phyloP scores from a whole-genome alignment of 179 eudicot genomes.

The Drosera spatulata region DNA sequence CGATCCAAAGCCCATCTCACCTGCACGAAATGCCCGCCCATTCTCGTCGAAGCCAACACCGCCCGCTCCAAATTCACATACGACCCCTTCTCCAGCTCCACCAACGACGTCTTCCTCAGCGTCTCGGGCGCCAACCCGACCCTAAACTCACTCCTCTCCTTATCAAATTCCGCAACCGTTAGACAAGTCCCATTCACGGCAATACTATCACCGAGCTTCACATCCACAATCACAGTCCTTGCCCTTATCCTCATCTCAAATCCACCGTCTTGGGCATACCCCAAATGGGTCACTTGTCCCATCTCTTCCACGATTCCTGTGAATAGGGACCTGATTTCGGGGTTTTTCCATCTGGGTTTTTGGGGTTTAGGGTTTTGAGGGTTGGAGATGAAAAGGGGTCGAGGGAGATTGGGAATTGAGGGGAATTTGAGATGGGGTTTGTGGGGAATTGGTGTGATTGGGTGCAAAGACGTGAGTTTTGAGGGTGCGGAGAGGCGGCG shows the following conservation, averaged over 20 bases:
- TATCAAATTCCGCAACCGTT: conserved; percentile 62
- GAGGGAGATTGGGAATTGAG: too few relatives aligned
- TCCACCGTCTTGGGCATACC: conserved; percentile 41
- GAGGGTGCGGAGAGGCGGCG: too few relatives aligned
- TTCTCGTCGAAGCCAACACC: conserved; percentile 60
- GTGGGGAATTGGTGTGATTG: too few relatives aligned
- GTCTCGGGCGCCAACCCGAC: conserved; percentile 87
- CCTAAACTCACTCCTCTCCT: conserved; percentile 31
- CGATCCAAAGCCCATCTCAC: conserved; percentile 5
- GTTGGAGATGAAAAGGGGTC: too few relatives aligned
- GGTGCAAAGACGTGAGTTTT: too few relatives aligned
- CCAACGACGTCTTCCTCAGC: conserved; percentile 62
- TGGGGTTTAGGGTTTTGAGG: too few relatives aligned
- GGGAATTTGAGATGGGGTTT: too few relatives aligned
- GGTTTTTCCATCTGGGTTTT: too few relatives aligned
- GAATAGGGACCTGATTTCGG: conserved; percentile 40
- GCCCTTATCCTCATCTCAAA: conserved; percentile 57
- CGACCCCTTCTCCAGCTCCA: conserved; percentile 55
- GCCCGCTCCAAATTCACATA: conserved; percentile 89
- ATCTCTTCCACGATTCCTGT: conserved; percentile 94
- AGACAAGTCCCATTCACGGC: conserved; percentile 87
- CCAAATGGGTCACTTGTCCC: conserved; percentile 62
- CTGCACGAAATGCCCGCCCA: conserved; percentile 98
- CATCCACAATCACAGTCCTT: conserved; percentile 55
- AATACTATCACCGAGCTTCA: conserved; percentile 84